phyloP scores from a whole-genome alignment of 805 yeast genomes.

The Debaryomyces maramus region DNA sequence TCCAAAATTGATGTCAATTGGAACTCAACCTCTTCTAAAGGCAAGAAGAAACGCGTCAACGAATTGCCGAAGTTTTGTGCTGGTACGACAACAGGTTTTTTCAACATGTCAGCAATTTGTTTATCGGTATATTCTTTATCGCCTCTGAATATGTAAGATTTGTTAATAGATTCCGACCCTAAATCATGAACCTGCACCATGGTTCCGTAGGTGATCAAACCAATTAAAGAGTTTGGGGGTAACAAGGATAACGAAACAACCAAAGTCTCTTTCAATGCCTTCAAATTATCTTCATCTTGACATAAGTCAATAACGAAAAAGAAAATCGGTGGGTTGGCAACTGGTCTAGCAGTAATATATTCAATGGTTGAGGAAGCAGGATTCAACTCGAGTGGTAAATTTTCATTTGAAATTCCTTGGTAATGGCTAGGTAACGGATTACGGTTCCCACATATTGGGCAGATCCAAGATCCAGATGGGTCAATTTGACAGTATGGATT shows the following conservation, averaged over 20 bases:
- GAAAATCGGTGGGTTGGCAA: slow-evolving; percentile 81
- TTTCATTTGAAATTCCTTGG: slow-evolving; percentile 69
- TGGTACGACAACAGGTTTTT: slow-evolving; percentile 29
- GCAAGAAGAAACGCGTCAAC: slow-evolving; percentile 65
- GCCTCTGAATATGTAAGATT: slow-evolving; percentile 84
- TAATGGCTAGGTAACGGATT: slow-evolving; percentile 83
- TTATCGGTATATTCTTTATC: slow-evolving; percentile 79
- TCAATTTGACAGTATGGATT: slow-evolving; percentile 87
- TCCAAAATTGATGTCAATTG: slow-evolving; percentile 79
- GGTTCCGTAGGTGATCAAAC: slow-evolving; percentile 85
- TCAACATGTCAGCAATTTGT: slow-evolving; percentile 56
- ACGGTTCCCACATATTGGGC: slow-evolving; percentile 78
- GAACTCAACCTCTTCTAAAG: slow-evolving; percentile 77
- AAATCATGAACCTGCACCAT: slow-evolving; percentile 89
- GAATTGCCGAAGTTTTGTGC: slow-evolving; percentile 30
- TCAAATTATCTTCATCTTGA: slow-evolving; percentile 84
- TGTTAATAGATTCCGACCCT: slow-evolving; percentile 60
- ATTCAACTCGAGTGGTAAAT: slow-evolving; percentile 78
- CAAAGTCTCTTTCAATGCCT: slow-evolving; percentile 78
- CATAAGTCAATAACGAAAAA: slow-evolving; percentile 85
- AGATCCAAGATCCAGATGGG: slow-evolving; percentile 77
- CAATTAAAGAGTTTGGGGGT: slow-evolving; percentile 88
- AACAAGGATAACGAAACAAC: slow-evolving; percentile 71
- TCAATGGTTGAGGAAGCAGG: slow-evolving; percentile 75
- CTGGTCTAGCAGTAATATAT: slow-evolving; percentile 79